Conservation (phyloP, 2,329 filamentous ascomycete species). For the Penicillium nordicum region DNA sequence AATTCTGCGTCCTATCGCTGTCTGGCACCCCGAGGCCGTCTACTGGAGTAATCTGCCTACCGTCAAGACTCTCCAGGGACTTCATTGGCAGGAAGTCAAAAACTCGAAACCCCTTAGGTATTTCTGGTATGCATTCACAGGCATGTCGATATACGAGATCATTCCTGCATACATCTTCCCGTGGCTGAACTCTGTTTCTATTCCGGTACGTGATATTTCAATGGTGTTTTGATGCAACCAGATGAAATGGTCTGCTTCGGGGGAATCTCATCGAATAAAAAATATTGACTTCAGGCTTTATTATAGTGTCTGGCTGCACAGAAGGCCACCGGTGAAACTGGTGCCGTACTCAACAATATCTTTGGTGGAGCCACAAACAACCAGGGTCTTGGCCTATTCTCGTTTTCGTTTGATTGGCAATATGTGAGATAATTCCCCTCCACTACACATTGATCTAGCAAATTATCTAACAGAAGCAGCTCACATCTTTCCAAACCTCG, state of each 20-base stretch:
- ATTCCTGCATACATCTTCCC: slow-evolving; percentile 56
- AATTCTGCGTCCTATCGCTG: slow-evolving; percentile 52
- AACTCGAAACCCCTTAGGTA: slow-evolving; percentile 50
- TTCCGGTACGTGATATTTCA: slow-evolving; percentile 34
- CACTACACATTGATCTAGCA: not conserved
- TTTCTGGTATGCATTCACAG: slow-evolving; percentile 52
- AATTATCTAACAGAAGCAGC: slow-evolving; percentile 33
- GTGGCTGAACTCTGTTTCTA: slow-evolving; percentile 55
- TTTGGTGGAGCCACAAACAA: slow-evolving; percentile 54
- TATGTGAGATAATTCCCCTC: slow-evolving; percentile 26
- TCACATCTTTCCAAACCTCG: slow-evolving; percentile 53
- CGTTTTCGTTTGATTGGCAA: slow-evolving; percentile 54
- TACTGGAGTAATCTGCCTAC: slow-evolving; percentile 55
- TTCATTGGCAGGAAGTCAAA: slow-evolving; percentile 54
- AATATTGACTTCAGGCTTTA: not conserved
- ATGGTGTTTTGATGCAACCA: not conserved
- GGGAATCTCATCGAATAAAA: too few relatives aligned
- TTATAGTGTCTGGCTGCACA: slow-evolving; percentile 50
- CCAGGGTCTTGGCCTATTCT: slow-evolving; percentile 52
- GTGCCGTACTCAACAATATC: slow-evolving; percentile 45
- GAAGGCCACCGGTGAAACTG: slow-evolving; percentile 49
- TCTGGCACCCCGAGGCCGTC: slow-evolving; percentile 56
- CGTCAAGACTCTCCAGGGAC: slow-evolving; percentile 53
- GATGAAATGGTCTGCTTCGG: too few relatives aligned
- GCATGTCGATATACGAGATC: slow-evolving; percentile 53